Percentiles rank a stretch among this genome's conserved stretches.
Evolutionary conservation across 129 eudicot genomes (phyloP).

Genomic region (Solidago caesia): DNA sequence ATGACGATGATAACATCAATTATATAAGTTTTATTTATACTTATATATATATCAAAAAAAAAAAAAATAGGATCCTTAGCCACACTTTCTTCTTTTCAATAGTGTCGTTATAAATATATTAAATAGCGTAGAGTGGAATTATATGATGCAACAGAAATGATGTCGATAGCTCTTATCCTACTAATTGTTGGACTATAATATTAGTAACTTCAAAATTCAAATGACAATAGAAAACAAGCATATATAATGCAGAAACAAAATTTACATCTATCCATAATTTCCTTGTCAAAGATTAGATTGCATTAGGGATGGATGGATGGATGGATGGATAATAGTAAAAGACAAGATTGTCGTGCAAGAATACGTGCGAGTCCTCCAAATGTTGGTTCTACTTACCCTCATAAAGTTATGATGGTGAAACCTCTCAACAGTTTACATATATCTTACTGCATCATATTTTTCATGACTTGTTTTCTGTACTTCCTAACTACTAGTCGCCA

Average conservation of each 20-base stretch:
- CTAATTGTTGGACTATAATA: not conserved
- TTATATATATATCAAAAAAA: too few species aligned
- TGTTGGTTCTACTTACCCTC: slow-evolving; percentile 19
- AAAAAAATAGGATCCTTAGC: not conserved
- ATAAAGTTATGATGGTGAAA: slow-evolving; percentile 21
- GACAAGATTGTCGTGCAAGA: slow-evolving; percentile 19
- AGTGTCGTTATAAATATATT: slow-evolving; percentile 13
- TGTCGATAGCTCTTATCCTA: slow-evolving; percentile 14
- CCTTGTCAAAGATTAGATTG: slow-evolving; percentile 5
- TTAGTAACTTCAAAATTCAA: not conserved
- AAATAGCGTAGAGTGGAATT: slow-evolving; percentile 15
- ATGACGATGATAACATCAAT: slow-evolving; percentile 23
- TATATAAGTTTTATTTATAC: slow-evolving; percentile 16
- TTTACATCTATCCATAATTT: not conserved
- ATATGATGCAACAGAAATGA: slow-evolving; percentile 16
- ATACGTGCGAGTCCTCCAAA: slow-evolving; percentile 9
- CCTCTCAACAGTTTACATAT: slow-evolving; percentile 16
- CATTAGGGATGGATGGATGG: not conserved
- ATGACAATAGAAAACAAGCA: slow-evolving; percentile 5
- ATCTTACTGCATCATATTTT: slow-evolving; percentile 15
- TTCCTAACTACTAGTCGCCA: slow-evolving; percentile 19
- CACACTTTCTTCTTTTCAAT: slow-evolving; percentile 9
- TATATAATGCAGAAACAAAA: not conserved
- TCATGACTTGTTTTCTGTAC: slow-evolving; percentile 3
- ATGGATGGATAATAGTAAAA: slow-evolving; percentile 1